Base-by-base conservation (phyloP, 2,329 filamentous ascomycete genomes). In the Fusarium sulawesiense region DNA sequence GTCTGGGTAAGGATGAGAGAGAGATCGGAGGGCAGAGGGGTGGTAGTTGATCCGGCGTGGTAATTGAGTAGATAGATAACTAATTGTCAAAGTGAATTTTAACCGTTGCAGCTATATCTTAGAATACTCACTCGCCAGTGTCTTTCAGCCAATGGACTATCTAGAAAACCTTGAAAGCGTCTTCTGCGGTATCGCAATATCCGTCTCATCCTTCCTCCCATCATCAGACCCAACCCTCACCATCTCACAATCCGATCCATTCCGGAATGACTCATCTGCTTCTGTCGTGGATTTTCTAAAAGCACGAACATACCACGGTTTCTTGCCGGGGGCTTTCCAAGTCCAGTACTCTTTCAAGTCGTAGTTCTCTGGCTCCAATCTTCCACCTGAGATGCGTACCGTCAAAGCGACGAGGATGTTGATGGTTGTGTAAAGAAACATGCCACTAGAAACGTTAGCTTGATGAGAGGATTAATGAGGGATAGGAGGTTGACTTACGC, bases 401-500 rank as follows among this genome's bases (percentile, higher is more conserved):
- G 71, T 73, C 1, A 66, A 4, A 0, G 64, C 68, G 3, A 73
- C 30, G 20, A 73, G 23, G 6, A 57, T 40, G 7, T 73, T 73
- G 13, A 73, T 50, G 11, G 29, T 23, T 2, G 70, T 48, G 12
- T 73, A 73, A 1, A 64, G n/a, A 12, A 73, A 66, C 60, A 73
- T 66, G 20, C 70, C 71, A 4, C 70, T 73, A 3, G 1, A 6
- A 6, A 7, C 4, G 9, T 23, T 44, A 44, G 41, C 41, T 44
- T 10, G 3, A 14, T 44, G 20, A 41, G 21, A 23, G 23, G 23
- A 23, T 5, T 5, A 23, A 23, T 4, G 18, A 16, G 2, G 1
- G 2, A 23, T 11, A 5, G 2, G 6, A 4, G 9, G 10, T 3
- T 4, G 4, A 34, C 66, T 64, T 60, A 68, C 62, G 87, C 91